phyloP scores from a whole-genome alignment of 2,329 filamentous ascomycete species.

The Podosphaera leucotricha region DNA sequence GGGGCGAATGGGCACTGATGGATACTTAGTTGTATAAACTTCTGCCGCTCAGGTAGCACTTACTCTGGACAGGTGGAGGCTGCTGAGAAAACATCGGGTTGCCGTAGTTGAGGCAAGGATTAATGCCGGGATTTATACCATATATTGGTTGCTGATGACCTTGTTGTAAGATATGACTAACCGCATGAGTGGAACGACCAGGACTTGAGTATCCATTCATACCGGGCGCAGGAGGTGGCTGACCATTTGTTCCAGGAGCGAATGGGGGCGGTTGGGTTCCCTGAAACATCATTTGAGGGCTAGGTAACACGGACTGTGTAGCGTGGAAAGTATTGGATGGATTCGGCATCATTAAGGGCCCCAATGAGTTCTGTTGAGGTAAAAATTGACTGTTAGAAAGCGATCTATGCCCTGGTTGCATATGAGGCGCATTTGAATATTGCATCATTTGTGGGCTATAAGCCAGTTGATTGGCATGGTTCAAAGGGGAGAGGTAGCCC shows the following conservation, averaged over 20 bases:
- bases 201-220: conserved; percentile 74
- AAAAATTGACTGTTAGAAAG: conserved; percentile 55
- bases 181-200: conserved; percentile 68
- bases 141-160: conserved; percentile 45
- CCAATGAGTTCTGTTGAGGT: conserved; percentile 48
- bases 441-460: conserved; percentile 51
- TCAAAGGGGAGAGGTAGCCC: conserved; percentile 48
- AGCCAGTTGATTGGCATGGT: conserved; percentile 42
- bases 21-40: neutral
- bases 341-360: conserved; percentile 64
- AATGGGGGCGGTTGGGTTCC: conserved; percentile 32
- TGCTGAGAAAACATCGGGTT: conserved; percentile 43
- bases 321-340: conserved; percentile 48
- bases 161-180: conserved; percentile 79
- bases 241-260: conserved; percentile 33
- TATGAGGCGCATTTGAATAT: conserved; percentile 45
- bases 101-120: conserved; percentile 36
- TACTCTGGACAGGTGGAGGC: conserved; percentile 50
- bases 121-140: conserved; percentile 50
- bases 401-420: conserved; percentile 40
- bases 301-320: conserved; percentile 46
- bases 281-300: conserved; percentile 69
- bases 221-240: conserved; percentile 36
- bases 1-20: conserved; percentile 33
- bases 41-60: conserved; percentile 16